Percentiles rank a stretch among this genome's conserved stretches.
phyloP scores from a whole-genome alignment of 176 grass and related monocot genomes.

The Oryza officinalis region DNA sequence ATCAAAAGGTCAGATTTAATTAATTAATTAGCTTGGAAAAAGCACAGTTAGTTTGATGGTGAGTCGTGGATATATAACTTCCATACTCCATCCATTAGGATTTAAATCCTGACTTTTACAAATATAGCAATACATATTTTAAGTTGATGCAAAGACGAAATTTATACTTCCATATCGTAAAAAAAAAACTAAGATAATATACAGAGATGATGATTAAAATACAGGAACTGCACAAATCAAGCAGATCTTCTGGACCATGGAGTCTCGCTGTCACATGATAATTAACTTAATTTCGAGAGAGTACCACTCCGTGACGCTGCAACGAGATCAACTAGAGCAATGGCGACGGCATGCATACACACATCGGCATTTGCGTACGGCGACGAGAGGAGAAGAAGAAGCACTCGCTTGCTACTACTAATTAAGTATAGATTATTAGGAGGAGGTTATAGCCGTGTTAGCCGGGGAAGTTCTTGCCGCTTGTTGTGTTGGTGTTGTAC shows the following conservation, averaged over 20 bases:
- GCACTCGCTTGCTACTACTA: not conserved
- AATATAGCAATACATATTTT: too few relatives aligned
- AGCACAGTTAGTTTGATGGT: too few relatives aligned
- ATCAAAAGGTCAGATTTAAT: not conserved
- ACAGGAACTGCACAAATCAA: not conserved
- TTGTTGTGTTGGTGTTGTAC: not conserved
- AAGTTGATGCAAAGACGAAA: too few relatives aligned
- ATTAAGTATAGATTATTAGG: not conserved
- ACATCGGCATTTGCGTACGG: slow-evolving; percentile 28
- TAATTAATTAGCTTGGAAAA: too few relatives aligned
- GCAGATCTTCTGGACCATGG: not conserved
- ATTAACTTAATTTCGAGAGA: not conserved
- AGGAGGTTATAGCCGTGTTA: slow-evolving; percentile 34
- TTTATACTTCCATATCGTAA: too few relatives aligned
- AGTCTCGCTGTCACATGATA: not conserved
- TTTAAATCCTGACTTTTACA: too few relatives aligned
- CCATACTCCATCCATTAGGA: too few relatives aligned
- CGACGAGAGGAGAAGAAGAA: not conserved
- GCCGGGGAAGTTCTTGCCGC: slow-evolving; percentile 32
- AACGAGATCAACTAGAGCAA: not conserved
- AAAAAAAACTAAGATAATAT: too few relatives aligned
- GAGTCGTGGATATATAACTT: too few relatives aligned
- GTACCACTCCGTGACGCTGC: not conserved
- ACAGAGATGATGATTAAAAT: not conserved
- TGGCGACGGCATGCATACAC: not conserved